Conservation (phyloP, 2,329 filamentous ascomycete genomes). For the Pseudopyricularia javanii region DNA sequence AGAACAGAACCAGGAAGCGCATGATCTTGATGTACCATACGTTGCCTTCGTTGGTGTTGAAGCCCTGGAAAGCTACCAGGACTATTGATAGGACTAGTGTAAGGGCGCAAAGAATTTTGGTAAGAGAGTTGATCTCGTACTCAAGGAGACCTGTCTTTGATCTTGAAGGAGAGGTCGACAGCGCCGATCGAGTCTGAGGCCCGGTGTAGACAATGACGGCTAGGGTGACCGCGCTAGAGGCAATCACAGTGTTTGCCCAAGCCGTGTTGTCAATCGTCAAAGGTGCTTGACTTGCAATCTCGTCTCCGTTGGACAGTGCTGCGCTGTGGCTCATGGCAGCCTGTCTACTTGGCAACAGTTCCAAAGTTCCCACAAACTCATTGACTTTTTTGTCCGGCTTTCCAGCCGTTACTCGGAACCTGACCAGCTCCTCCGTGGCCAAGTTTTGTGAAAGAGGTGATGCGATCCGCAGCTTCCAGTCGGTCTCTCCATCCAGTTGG, state of each 20-base stretch:
- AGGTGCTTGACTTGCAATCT: conserved; percentile 46
- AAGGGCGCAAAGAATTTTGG: conserved; percentile 86
- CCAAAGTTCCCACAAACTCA: conserved; percentile 83
- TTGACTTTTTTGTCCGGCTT: conserved; percentile 92
- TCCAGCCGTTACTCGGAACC: conserved; percentile 63
- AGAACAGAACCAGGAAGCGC: conserved; percentile 95
- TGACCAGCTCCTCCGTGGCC: conserved; percentile 56
- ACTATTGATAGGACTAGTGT: conserved; percentile 79
- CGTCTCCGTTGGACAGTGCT: conserved; percentile 19
- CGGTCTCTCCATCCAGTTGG: conserved; percentile 93
- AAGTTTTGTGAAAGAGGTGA: conserved; percentile 78
- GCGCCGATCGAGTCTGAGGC: conserved; percentile 80
- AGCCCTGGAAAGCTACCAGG: conserved; percentile 77
- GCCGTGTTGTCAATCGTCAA: conserved; percentile 94
- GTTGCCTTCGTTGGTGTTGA: conserved; percentile 52
- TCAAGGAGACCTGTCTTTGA: conserved; percentile 92
- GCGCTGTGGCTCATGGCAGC: conserved; percentile 26
- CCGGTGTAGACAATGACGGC: conserved; percentile 93
- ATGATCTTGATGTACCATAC: conserved; percentile 95
- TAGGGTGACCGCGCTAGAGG: conserved; percentile 78
- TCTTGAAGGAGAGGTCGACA: conserved; percentile 82
- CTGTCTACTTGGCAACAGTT: conserved; percentile 48
- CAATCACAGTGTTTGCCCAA: conserved; percentile 96
- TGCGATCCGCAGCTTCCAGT: conserved; percentile 91
- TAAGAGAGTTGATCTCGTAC: conserved; percentile 92